phyloP scores from a whole-genome alignment of 306 rosid genomes.

The Vigna mungo region DNA sequence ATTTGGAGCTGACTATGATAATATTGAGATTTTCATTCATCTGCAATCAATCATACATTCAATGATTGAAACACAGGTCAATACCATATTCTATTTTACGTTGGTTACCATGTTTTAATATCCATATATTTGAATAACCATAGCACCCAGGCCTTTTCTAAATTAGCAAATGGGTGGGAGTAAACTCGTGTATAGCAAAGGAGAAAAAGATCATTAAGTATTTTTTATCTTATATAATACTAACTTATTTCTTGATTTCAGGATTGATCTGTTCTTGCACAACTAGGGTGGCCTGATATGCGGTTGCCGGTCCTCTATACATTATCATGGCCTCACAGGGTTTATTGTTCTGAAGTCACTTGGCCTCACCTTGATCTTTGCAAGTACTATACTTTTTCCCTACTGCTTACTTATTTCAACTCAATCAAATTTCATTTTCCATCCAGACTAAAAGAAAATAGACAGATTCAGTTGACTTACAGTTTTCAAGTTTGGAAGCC shows the following conservation, averaged over 20 bases:
- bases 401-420: slow-evolving; percentile 36
- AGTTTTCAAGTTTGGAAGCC: slow-evolving; percentile 1
- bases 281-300: slow-evolving; percentile 99
- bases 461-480: slow-evolving; percentile 6
- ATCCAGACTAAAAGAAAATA: slow-evolving; percentile 8
- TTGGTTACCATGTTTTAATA: slow-evolving; percentile 18
- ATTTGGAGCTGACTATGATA: slow-evolving; percentile 91
- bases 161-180: neutral
- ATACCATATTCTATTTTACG: slow-evolving; percentile 26
- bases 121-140: neutral
- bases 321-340: slow-evolving; percentile 95
- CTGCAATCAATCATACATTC: slow-evolving; percentile 98
- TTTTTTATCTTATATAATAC: slow-evolving; percentile 20
- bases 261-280: slow-evolving; percentile 98
- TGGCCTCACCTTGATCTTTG: slow-evolving; percentile 99
- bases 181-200: slow-evolving; percentile 16
- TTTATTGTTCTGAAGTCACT: slow-evolving; percentile 90
- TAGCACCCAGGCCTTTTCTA: too few species aligned
- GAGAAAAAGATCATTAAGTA: neutral
- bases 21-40: slow-evolving; percentile 91
- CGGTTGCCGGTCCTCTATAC: slow-evolving; percentile 98
- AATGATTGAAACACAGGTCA: slow-evolving; percentile 97
- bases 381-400: slow-evolving; percentile 68
- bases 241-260: slow-evolving; percentile 45
- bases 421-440: slow-evolving; percentile 19